phyloP scores from a whole-genome alignment of 345 rosid genomes.

The Lepidium didymum region DNA sequence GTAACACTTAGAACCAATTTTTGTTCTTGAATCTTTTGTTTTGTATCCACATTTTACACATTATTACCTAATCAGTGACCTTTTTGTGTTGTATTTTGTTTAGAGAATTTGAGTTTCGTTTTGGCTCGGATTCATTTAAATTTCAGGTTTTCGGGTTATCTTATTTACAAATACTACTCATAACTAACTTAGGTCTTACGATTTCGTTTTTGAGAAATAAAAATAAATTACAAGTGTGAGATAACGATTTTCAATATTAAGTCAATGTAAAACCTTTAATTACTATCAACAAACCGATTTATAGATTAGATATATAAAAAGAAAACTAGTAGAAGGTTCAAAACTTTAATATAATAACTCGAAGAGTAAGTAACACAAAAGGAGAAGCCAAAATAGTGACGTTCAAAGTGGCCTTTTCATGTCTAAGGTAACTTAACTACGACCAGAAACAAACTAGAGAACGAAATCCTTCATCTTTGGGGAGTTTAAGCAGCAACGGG shows the following conservation, averaged over 20 bases:
- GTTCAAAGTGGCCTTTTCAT: slow-evolving; percentile 11
- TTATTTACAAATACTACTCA: background rate
- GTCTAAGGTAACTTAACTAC: slow-evolving; percentile 5
- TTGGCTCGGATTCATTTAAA: background rate
- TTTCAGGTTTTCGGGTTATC: too few species aligned
- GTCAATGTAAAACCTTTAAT: too few species aligned
- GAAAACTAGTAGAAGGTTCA: background rate
- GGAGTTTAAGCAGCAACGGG: slow-evolving; percentile 46
- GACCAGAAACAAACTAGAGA: slow-evolving; percentile 10
- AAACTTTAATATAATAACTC: slow-evolving; percentile 10
- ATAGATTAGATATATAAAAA: too few species aligned
- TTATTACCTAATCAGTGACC: background rate
- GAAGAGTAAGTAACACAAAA: background rate
- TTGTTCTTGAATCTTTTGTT: too few species aligned
- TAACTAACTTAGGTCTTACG: too few species aligned
- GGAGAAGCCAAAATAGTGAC: background rate
- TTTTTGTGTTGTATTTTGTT: background rate
- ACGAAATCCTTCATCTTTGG: background rate
- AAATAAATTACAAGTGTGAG: too few species aligned
- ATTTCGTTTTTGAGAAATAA: too few species aligned
- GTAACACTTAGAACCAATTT: slow-evolving; percentile 27
- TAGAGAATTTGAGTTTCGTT: background rate
- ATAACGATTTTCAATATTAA: too few species aligned
- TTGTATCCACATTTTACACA: background rate
- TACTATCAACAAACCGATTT: background rate